Base-by-base conservation (phyloP, 1,284 basidiomycete genomes). In the Cryptococcus maquisensis region DNA sequence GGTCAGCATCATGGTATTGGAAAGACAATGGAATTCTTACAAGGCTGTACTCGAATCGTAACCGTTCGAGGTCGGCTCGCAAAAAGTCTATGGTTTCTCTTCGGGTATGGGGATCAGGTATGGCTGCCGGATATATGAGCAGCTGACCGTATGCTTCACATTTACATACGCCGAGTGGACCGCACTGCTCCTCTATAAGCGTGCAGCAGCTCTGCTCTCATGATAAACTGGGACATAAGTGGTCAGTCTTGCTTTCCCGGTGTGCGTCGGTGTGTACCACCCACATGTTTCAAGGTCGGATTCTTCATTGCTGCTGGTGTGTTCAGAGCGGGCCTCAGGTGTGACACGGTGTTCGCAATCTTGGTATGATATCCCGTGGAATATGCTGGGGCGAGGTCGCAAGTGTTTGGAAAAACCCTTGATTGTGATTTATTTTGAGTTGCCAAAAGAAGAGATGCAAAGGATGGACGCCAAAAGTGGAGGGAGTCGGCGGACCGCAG, bases 21-120 rank as follows among this genome's bases (percentile, higher is more conserved):
- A 20, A 10, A 5, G 24, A 12, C 23, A n/a, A 40, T 13, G 49
- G n/a, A n/a, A 8, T 26, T 20, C 74, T 51, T 44, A 74, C 74
- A 10, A 75, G 52, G 55, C 73, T 68, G 3, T 63, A 62, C 26
- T 68, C 65, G 8, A 51, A 50, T 16, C 60, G 53, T 9, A 77
- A 47, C 42, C 69, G 57, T 56, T 74, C 71, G 13, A 77, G 50
- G 47, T 77, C 75, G 2, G 55, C 52, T 47, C 75, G 56, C 10
- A 77, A 56, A 64, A 67, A 75, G 61, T 77, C 67, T 24, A 77
- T 62, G 35, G 75, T 76, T 54, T 77, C 75, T 38, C 75, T 45
- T 16, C 75, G 62, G 2, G 69, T 73, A 9, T 57, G 49, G 1
- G 66, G 51, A 52, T 75, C 73, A 8, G 73, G 74, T 5, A 77